Conservation (phyloP, 2,329 filamentous ascomycete species). For the Aphanocladium album region DNA sequence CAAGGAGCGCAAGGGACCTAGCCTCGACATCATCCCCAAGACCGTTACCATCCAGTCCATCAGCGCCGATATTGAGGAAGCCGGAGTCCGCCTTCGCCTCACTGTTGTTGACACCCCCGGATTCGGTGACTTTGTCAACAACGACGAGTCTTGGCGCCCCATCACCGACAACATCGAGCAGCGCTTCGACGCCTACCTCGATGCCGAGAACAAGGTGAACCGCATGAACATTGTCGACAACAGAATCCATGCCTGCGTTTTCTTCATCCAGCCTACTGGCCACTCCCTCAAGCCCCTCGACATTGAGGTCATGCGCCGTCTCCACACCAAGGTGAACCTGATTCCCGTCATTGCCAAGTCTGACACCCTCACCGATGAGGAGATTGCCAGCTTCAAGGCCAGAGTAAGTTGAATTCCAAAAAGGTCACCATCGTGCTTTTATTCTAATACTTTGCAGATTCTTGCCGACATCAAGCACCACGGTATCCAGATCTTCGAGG, state of each 20-base stretch:
- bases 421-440: background rate
- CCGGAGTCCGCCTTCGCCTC: conserved; percentile 89
- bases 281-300: conserved; percentile 98
- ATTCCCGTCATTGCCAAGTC: conserved; percentile 99
- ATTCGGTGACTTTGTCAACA: conserved; percentile 99
- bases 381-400: conserved; percentile 90
- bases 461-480: conserved; percentile 95
- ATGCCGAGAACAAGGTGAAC: conserved; percentile 99
- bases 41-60: conserved; percentile 93
- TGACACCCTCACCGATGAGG: conserved; percentile 95
- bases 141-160: conserved; percentile 97
- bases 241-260: conserved; percentile 96
- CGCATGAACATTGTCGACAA: conserved; percentile 99
- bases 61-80: conserved; percentile 96
- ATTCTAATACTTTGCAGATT: conserved; percentile 56
- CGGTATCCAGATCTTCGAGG: conserved; percentile 98
- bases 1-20: conserved; percentile 96
- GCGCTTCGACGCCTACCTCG: conserved; percentile 95
- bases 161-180: conserved; percentile 99
- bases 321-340: conserved; percentile 99
- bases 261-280: conserved; percentile 98
- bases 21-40: conserved; percentile 97
- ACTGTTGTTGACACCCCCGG: conserved; percentile 97
- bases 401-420: conserved; percentile 60
- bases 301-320: conserved; percentile 98